phyloP scores from a whole-genome alignment of 2,329 filamentous ascomycete genomes.

The Colletotrichum cordylinicola region DNA sequence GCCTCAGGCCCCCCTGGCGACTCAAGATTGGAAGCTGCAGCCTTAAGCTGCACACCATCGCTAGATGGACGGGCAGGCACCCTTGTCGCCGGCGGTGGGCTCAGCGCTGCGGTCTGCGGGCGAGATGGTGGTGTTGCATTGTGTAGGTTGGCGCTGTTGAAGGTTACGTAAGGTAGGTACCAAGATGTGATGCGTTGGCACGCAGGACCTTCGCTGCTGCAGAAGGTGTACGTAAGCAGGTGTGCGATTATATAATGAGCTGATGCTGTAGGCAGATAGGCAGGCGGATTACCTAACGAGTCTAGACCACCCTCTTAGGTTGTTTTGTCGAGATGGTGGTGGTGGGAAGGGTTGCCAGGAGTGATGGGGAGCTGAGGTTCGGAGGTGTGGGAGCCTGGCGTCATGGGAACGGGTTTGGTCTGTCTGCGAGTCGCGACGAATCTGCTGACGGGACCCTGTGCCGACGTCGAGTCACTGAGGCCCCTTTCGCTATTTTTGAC shows the following conservation, averaged over 20 bases:
- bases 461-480: neutral
- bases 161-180: neutral
- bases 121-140: neutral
- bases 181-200: neutral
- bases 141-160: neutral
- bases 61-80: neutral
- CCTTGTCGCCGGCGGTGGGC: neutral
- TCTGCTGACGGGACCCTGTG: slow-evolving; percentile 3
- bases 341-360: neutral
- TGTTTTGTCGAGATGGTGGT: neutral
- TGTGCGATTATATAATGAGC: neutral
- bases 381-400: slow-evolving; percentile 5
- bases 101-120: neutral
- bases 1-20: neutral
- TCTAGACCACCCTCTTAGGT: neutral
- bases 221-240: neutral
- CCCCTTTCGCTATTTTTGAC: neutral
- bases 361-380: neutral
- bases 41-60: slow-evolving; percentile 16
- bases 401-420: neutral
- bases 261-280: neutral
- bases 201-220: neutral
- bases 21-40: neutral
- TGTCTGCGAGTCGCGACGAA: neutral
- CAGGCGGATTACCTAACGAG: neutral